These are phyloP conservation scores for Arthrobotrys iridis DNA, from an alignment of 2,329 filamentous ascomycete genomes.

Conservation along the genomic window DNA sequence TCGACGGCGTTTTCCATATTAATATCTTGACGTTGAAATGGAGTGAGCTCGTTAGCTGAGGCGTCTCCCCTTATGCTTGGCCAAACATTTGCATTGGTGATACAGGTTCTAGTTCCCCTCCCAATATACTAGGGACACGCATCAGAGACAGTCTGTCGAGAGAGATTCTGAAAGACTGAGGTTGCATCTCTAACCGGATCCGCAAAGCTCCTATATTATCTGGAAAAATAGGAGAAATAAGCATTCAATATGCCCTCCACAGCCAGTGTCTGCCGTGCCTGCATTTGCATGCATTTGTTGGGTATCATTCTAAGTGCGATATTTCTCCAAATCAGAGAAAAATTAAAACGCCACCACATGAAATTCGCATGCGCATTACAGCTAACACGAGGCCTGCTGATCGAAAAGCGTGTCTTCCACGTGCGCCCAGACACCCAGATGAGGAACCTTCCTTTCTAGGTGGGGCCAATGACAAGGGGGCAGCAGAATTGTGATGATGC, in stretches of 20 bases:
- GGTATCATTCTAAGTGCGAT: neutral
- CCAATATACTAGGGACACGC: neutral
- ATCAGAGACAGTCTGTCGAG: neutral
- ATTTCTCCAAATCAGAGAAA: neutral
- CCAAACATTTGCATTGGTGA: neutral
- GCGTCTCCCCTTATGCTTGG: constrained; percentile 4
- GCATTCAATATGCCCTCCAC: constrained; percentile 6
- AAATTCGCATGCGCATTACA: constrained; percentile 18
- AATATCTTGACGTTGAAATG: no score
- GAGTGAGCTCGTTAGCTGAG: neutral
- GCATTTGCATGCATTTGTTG: constrained; percentile 7
- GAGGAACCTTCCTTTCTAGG: constrained; percentile 41
- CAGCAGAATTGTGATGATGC: constrained; percentile 21
- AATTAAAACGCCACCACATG: constrained; percentile 24
- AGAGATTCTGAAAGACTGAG: constrained; percentile 13
- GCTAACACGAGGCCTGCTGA: constrained; percentile 44
- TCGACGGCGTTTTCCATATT: constrained; percentile 10
- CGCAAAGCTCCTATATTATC: constrained; percentile 1
- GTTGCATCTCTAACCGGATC: neutral
- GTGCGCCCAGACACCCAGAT: constrained; percentile 42
- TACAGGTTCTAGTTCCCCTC: neutral
- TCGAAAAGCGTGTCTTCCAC: constrained; percentile 54
- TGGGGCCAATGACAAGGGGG: constrained; percentile 14
- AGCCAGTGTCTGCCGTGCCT: constrained; percentile 8
- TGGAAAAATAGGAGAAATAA: neutral